These are phyloP conservation scores for Dothidotthia symphoricarpi DNA, from an alignment of 2,329 filamentous ascomycete species.

Conservation along the genomic window DNA sequence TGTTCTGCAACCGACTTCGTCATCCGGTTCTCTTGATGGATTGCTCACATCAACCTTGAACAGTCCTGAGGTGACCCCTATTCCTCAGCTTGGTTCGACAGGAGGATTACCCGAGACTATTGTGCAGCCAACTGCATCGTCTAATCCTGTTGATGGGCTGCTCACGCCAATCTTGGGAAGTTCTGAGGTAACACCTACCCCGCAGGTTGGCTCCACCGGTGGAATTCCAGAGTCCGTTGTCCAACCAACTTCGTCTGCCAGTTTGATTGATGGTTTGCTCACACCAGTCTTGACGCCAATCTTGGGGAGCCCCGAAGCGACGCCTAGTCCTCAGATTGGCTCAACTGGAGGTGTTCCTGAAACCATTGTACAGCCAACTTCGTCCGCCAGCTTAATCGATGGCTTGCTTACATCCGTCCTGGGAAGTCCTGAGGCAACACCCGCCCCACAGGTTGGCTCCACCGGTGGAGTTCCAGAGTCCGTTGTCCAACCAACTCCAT, in stretches of 20 bases:
- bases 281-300: background rate
- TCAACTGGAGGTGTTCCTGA: constrained; percentile 18
- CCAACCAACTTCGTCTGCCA: constrained; percentile 5
- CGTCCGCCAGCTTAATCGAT: constrained; percentile 6
- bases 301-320: constrained; percentile 1
- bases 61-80: constrained; percentile 7
- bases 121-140: constrained; percentile 4
- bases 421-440: constrained; percentile 6
- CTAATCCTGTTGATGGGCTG: constrained; percentile 6
- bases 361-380: constrained; percentile 10
- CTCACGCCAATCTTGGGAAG: constrained; percentile 11
- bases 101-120: constrained; percentile 1
- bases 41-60: constrained; percentile 12
- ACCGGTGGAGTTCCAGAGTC: constrained; percentile 7
- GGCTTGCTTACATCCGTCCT: constrained; percentile 13
- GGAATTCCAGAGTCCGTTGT: constrained; percentile 4
- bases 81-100: constrained; percentile 2
- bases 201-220: constrained; percentile 11
- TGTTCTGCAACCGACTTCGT: constrained; percentile 10
- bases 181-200: constrained; percentile 7
- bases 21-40: constrained; percentile 6
- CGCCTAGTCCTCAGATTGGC: background rate
- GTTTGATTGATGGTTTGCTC: background rate
- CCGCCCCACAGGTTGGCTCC: constrained; percentile 4
- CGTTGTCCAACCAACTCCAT: constrained; percentile 5